Evolutionary conservation across 208 protist species (phyloP), one percentile per base, ranked within the genome.

Genomic region (Acanthamoeba polyphaga): DNA sequence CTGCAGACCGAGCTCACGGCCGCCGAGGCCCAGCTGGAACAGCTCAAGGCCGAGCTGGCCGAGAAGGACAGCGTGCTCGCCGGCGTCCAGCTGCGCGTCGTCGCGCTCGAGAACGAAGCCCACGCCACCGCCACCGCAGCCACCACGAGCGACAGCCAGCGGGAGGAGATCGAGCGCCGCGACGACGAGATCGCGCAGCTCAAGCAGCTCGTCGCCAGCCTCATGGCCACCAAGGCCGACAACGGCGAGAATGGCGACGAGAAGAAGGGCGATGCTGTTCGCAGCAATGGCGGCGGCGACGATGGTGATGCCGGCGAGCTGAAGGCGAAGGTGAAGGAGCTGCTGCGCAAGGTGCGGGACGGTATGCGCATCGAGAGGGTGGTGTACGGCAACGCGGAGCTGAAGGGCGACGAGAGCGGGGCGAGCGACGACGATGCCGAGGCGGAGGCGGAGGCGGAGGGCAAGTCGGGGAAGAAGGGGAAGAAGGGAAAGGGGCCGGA

Each of bases 401-500:
- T 60, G 19, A 12, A 38, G 19, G 58, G 89, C 32, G 68, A 95
- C 66, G 51, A 55, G 49, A 94, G 29, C n/a, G 66, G 91, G 32
- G 87, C 13, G 64, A 95, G 70, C 13, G 34, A 95, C 27, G 32
- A 53, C 7, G 64, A 88, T 7, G 90, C 51, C 15, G 55, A 94
- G 38, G 43, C 58, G 7, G 66, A 88, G 19, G 62, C 22, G 5
- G 62, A 92, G 53, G 24, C 22, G 62, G 58, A 91, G 58, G 43
- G 19, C 7, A 68, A 91, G 15, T 13, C 29, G 12, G 27, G 24
- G 64, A 92, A 92, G 62, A 55, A 92, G 32, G 32, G 87, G 12
- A 22, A 72, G 32, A 68, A 92, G 89, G 62, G 94, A 92, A 68
- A 29, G 29, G n/a, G 88, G 0, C 19, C 10, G 24, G 29, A 76